Evolutionary conservation across 495 filamentous ascomycete species (phyloP).

Genomic region (Baudoinia panamericana): DNA sequence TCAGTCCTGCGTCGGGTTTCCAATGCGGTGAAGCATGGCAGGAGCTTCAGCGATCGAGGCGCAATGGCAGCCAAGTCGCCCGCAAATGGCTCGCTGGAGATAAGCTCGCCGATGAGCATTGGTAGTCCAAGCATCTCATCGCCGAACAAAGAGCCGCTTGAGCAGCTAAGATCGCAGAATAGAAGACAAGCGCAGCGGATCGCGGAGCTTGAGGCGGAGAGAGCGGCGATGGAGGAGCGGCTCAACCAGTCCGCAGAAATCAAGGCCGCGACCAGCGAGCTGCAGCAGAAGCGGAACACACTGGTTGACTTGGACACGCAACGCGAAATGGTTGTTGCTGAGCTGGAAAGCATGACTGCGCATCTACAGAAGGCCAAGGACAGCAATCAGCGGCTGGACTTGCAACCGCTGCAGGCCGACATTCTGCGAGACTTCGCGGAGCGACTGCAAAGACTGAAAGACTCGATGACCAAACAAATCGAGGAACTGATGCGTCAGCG

Average conservation of each 20-base stretch:
- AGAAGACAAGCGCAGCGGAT: constrained; percentile 67
- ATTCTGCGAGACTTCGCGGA: constrained; percentile 80
- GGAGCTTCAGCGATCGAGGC: constrained; percentile 68
- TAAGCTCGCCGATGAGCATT: constrained; percentile 59
- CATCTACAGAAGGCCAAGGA: constrained; percentile 56
- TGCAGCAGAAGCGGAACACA: constrained; percentile 87
- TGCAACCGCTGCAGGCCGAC: constrained; percentile 53
- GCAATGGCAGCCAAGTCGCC: constrained; percentile 51
- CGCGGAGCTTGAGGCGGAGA: constrained; percentile 63
- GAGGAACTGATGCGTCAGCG: constrained; percentile 74
- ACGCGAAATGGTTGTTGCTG: constrained; percentile 85
- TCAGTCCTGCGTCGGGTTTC: constrained; percentile 80
- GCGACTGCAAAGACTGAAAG: constrained; percentile 74
- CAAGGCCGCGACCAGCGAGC: constrained; percentile 69
- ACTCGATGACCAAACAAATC: constrained; percentile 60
- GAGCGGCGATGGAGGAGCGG: constrained; percentile 37
- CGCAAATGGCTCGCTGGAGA: constrained; percentile 39
- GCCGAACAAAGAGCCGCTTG: constrained; percentile 57
- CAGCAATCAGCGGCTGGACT: constrained; percentile 32
- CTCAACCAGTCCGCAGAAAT: constrained; percentile 61
- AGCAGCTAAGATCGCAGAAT: constrained; percentile 62
- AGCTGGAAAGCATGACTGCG: constrained; percentile 78
- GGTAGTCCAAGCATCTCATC: constrained; percentile 58
- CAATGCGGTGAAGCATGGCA: constrained; percentile 83
- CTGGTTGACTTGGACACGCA: constrained; percentile 92